Evolutionary conservation across 345 rosid species (phyloP), one percentile per base, ranked within the genome.

Genomic region (Cochlearia excelsa): DNA sequence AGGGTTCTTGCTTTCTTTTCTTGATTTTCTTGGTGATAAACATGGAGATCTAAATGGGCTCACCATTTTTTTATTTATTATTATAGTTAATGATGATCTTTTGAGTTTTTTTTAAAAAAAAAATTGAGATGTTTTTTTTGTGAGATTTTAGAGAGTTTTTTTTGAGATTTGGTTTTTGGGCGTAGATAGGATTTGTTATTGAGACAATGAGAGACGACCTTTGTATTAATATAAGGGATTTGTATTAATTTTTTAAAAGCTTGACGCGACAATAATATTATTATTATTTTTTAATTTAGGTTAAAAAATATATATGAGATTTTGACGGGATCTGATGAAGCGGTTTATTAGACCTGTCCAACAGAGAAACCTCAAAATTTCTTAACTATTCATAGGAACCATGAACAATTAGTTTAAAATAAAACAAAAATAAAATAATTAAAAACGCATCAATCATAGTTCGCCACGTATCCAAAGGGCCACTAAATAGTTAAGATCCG

Each of bases 1-100:
- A 0, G 95, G 97, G 81, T 90, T 89, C 60, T 82, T 78, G 75
- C 33, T 69, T 38, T 42, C 7, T 49, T 60, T 71, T 57, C 73
- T 77, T 66, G 84, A 69, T 67, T 57, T 76, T 45, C 49, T 78
- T 8, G 84, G 76, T 2, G 79, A 56, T 10, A 75, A 63, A 56
- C 73, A 57, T 7, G 69, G 57, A 63, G 73, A 49, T 63, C 35
- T 26, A 47, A 46, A 45, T 39, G 59, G 46, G 1, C 66, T 71
- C 51, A 65, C 44, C 75, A 71, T 71, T 63, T 41, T 16, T 16
- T 16, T 16, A 16, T 16, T 16, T 16, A 16, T 56, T n/a, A 8
- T 7, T 44, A 16, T 27, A 35, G 1, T 51, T 16, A 16, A 16
- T 2, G 54, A 51, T 51, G 65, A 59, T 51, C 47, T n/a, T 57